A percentile compares a stretch with the other conserved stretches of the same genome.
Conservation (phyloP, 148 eudicot genomes). For the Rhododendron mucronatum region DNA sequence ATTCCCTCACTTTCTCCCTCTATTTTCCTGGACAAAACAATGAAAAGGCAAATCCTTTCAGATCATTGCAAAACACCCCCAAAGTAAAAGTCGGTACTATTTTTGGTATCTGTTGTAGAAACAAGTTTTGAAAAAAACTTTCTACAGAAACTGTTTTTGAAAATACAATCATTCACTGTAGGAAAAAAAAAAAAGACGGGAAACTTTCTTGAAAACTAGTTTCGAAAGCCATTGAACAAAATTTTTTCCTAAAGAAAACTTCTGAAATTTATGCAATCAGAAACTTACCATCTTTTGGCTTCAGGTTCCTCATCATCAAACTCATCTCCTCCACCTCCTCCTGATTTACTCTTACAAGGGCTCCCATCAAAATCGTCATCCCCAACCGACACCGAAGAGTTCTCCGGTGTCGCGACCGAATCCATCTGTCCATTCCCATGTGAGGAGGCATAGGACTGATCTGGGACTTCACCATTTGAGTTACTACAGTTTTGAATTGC, state of each 20-base stretch:
- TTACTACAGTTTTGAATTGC: constrained; percentile 22
- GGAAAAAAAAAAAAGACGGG: too few species aligned
- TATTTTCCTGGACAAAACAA: constrained; percentile 32
- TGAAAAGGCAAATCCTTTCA: background rate
- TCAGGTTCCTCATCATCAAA: constrained; percentile 47
- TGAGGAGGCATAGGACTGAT: constrained; percentile 36
- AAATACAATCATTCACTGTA: too few species aligned
- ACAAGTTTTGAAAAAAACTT: too few species aligned
- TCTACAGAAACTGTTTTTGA: too few species aligned
- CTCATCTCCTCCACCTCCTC: constrained; percentile 2
- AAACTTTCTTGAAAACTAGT: too few species aligned
- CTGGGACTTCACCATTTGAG: constrained; percentile 28
- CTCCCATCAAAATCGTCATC: constrained; percentile 56
- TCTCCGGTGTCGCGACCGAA: constrained; percentile 58
- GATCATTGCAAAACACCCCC: background rate
- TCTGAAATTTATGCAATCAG: background rate
- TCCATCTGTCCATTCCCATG: constrained; percentile 40
- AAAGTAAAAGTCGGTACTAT: background rate
- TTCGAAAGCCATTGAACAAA: too few species aligned
- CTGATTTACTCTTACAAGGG: constrained; percentile 35
- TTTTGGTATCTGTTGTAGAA: background rate
- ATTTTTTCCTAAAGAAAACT: too few species aligned
- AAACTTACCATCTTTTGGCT: background rate
- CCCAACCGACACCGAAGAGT: constrained; percentile 58
- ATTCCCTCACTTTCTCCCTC: constrained; percentile 58